phyloP scores from a whole-genome alignment of 2,329 filamentous ascomycete genomes.

The Calycina marina region DNA sequence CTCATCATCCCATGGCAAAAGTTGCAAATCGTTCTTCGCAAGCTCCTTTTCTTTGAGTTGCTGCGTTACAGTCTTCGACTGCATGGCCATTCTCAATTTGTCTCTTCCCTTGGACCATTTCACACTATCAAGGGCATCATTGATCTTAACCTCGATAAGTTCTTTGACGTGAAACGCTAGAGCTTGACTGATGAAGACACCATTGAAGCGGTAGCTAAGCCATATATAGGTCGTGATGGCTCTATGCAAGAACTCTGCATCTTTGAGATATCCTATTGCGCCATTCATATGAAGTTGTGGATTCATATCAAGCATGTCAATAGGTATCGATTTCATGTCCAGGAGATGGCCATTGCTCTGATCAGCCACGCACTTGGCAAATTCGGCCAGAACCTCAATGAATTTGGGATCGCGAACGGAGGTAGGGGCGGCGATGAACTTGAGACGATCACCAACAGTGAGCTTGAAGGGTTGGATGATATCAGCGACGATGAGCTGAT shows the following conservation, averaged over 20 bases:
- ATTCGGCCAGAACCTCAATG: slow-evolving; percentile 39
- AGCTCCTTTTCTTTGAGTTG: too few relatives aligned
- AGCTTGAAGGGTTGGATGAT: slow-evolving; percentile 59
- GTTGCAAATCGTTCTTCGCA: too few relatives aligned
- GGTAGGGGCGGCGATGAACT: slow-evolving; percentile 59
- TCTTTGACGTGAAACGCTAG: slow-evolving; percentile 69
- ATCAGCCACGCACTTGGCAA: slow-evolving; percentile 56
- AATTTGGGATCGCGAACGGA: slow-evolving; percentile 34
- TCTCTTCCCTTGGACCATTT: too few relatives aligned
- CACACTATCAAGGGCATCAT: slow-evolving; percentile 8
- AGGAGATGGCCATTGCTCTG: slow-evolving; percentile 64
- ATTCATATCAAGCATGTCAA: slow-evolving; percentile 57
- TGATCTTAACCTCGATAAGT: slow-evolving; percentile 62
- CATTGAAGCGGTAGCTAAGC: slow-evolving; percentile 79
- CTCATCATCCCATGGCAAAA: too few relatives aligned
- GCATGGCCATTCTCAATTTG: too few relatives aligned
- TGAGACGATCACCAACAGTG: slow-evolving; percentile 58
- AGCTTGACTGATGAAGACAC: slow-evolving; percentile 60
- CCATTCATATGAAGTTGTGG: slow-evolving; percentile 25
- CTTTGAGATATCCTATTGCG: slow-evolving; percentile 35
- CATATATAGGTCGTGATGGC: slow-evolving; percentile 77
- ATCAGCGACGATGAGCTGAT: slow-evolving; percentile 52
- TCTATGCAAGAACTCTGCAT: slow-evolving; percentile 68
- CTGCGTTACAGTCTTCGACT: too few relatives aligned
- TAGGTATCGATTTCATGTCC: slow-evolving; percentile 52